phyloP scores from a whole-genome alignment of 2,329 filamentous ascomycete genomes.

The Xylaria sp. region DNA sequence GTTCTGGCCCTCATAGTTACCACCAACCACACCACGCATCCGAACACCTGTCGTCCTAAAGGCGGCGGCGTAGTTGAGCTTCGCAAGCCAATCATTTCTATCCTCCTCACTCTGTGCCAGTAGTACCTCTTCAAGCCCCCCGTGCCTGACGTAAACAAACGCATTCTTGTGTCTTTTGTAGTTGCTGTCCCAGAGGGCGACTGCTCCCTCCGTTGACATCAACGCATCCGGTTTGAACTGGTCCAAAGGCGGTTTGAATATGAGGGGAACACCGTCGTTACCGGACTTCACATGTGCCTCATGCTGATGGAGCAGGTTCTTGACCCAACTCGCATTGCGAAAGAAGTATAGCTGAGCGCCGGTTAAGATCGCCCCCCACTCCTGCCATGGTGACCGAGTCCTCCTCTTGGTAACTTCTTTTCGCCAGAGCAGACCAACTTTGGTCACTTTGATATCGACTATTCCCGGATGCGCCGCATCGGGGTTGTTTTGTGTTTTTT shows the following conservation, averaged over 20 bases:
- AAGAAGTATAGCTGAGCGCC: conserved; percentile 98
- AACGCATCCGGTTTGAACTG: conserved; percentile 94
- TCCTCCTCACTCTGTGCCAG: conserved; percentile 90
- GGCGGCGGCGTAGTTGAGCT: conserved; percentile 95
- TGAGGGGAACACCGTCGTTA: conserved; percentile 78
- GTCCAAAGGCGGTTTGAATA: conserved; percentile 89
- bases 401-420: conserved; percentile 96
- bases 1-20: conserved; percentile 84
- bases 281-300: conserved; percentile 84
- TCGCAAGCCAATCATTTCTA: conserved; percentile 95
- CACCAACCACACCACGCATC: conserved; percentile 87
- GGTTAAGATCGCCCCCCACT: conserved; percentile 97
- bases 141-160: conserved; percentile 89
- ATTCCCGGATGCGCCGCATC: conserved; percentile 89
- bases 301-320: conserved; percentile 88
- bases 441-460: conserved; percentile 97
- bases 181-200: conserved; percentile 84
- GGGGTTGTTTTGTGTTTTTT: conserved; percentile 85
- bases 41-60: conserved; percentile 92
- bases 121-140: conserved; percentile 88
- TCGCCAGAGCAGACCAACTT: conserved; percentile 93
- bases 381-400: conserved; percentile 94
- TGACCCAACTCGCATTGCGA: conserved; percentile 91
- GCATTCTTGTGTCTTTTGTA: conserved; percentile 98
- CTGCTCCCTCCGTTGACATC: conserved; percentile 92